Base-by-base conservation (phyloP, 2,329 filamentous ascomycete species). In the Aureobasidium vineae region DNA sequence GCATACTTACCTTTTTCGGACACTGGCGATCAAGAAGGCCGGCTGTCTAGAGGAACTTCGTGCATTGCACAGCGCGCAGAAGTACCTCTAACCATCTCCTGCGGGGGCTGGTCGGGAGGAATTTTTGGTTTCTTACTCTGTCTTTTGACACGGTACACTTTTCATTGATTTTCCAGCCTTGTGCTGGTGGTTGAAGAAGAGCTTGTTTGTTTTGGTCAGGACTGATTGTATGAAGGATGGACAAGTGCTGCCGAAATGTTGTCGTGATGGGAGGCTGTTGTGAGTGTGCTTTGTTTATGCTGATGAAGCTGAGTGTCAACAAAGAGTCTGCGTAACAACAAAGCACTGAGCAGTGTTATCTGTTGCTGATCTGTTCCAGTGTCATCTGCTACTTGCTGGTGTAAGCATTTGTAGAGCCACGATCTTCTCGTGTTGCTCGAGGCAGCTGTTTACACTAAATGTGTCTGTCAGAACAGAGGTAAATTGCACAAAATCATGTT, bases 31-130 rank as follows among this genome's bases (percentile, higher is more conserved):
- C 64, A 66, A 10, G 53, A 59, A 66, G 41, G 64, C 64, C 26
- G 10, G 11, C 2, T 5, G 5, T 52, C 54, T 43, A 23, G 38
- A 43, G 23, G 28, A 26, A 47, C 45, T 38, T 33, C 28, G 47
- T 67, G 59, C 66, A 67, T 67, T 67, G 66, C 66, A 67, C 66
- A 67, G 66, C 66, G 66, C 59, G 66, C 47, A 31, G 40, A 41
- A 33, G 66, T 45, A 33, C 38, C 16, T 36, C 33, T 36, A 50
- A 52, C 16, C 41, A 56, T 67, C 33, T 67, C 59, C 59, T 67
- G 31, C 59, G 59, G 66, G 66, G 64, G 21, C 64, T 60, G 33
- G 6, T 43, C 43, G 7, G 2, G 31, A 8, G 64, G 13, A 66
- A 66, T 66, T 66, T 66, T 66, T 66, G 16, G 19, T 66, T 11